phyloP scores from a whole-genome alignment of 257 asterid genomes.

The Mitragyna speciosa region DNA sequence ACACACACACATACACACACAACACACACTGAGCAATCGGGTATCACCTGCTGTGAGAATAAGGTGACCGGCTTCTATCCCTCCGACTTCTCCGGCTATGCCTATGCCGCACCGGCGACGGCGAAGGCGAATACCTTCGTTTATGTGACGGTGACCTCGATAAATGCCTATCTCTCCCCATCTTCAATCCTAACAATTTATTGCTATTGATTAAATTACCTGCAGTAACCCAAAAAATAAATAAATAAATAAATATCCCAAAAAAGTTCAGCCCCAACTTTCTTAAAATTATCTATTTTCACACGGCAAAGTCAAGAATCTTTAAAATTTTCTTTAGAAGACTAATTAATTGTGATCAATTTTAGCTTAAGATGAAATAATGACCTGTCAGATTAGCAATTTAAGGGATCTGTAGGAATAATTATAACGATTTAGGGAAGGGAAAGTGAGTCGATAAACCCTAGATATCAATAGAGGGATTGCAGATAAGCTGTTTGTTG shows the following conservation, averaged over 20 bases:
- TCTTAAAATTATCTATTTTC: not conserved
- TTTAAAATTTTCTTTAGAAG: not conserved
- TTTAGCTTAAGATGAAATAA: not conserved
- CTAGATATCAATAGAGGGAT: not conserved
- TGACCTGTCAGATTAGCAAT: conserved; percentile 17
- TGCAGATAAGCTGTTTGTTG: not conserved
- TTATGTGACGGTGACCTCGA: conserved; percentile 81
- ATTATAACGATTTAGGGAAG: not conserved
- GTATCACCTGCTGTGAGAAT: conserved; percentile 93
- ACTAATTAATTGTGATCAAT: not conserved
- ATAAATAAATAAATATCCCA: no score
- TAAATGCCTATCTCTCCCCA: conserved; percentile 81
- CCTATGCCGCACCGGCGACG: conserved; percentile 71
- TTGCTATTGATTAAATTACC: conserved; percentile 24
- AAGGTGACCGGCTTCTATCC: conserved; percentile 85
- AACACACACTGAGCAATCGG: conserved; percentile 44
- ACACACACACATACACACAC: not conserved
- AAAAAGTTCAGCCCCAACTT: not conserved
- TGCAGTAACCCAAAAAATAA: conserved; percentile 21
- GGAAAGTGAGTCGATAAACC: conserved; percentile 21
- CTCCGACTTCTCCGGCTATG: conserved; percentile 80
- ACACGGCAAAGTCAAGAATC: not conserved
- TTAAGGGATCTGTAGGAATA: conserved; percentile 13
- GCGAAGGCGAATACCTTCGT: conserved; percentile 80
- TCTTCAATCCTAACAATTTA: conserved; percentile 26